Evolutionary conservation across 108 stramenopile species (phyloP), one percentile per base, ranked within the genome.

Genomic region (Poteriospumella lacustris): DNA sequence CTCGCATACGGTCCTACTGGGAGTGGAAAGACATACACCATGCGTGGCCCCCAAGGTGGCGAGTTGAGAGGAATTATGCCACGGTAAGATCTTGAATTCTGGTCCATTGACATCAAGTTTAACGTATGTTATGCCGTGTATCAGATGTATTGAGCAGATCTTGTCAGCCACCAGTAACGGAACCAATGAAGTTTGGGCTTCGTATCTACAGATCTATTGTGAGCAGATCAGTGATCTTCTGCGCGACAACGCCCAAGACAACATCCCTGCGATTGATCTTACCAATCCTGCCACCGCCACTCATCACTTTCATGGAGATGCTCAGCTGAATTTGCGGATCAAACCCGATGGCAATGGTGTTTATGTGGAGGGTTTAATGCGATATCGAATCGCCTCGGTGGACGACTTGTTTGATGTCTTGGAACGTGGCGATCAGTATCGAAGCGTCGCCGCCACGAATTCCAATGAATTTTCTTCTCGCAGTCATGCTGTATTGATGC

Each of bases 401-500:
- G 52, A 3, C 36, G 28, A 68, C 3, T 40, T 44, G 38, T 19
- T 75, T 0, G 42, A 58, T 26, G 31, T 82, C 15, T 29, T 78
- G 38, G 33, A 12, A 29, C 39, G 34, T 39, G 81, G 81, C 15
- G 78, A 82, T 68, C 1, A 24, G 68, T 62, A 82, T 58, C 42
- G 81, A 9, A 56, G 58, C 0, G 76, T 75, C 15, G 81, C 81
- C 29, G 9, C 60, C 26, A 87, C 87, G 1, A 78, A 75, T 58
- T 67, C 82, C 58, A 87, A 87, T 83, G 83, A 58, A 39, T 68
- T 75, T 41, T 82, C 81, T 68, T 84, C 83, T 60, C 67, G 87
- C 68, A 59, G 56, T 19, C 87, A 87, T 81, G 87, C 85, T 41
- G 76, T 84, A 39, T 62, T 83, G 44, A 76, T 83, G 2, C 47